Evolutionary conservation across 2,329 filamentous ascomycete species (phyloP).

Genomic region (Dactylella cylindrospora): DNA sequence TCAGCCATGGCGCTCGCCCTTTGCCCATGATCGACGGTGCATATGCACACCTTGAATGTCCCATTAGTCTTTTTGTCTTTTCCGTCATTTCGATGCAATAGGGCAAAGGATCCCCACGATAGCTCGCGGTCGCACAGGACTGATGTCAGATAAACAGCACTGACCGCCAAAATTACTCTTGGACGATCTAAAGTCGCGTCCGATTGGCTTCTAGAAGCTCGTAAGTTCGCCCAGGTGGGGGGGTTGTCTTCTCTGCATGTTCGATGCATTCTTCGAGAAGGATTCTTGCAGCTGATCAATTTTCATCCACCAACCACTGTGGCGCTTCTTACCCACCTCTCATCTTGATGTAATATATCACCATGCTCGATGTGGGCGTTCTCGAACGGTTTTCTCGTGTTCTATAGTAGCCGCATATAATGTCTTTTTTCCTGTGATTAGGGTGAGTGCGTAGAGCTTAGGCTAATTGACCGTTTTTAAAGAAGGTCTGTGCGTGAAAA

Average conservation of each 20-base stretch:
- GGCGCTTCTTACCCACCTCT: constrained; percentile 27
- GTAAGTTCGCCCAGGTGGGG: neutral
- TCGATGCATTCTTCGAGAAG: constrained; percentile 44
- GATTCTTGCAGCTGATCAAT: constrained; percentile 28
- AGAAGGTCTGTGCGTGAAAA: constrained; percentile 30
- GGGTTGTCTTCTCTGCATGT: constrained; percentile 14
- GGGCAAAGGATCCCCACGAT: constrained; percentile 38
- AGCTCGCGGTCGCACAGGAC: constrained; percentile 8
- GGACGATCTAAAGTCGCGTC: constrained; percentile 6
- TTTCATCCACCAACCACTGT: constrained; percentile 13
- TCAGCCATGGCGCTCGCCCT: constrained; percentile 31
- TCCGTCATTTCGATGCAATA: constrained; percentile 45
- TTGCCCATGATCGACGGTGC: constrained; percentile 40
- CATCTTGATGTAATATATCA: constrained; percentile 30
- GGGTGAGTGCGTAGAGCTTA: constrained; percentile 19
- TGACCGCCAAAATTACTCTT: constrained; percentile 11
- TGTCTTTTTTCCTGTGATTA: constrained; percentile 36
- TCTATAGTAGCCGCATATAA: constrained; percentile 41
- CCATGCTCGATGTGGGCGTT: constrained; percentile 26
- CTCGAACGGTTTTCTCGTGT: constrained; percentile 39
- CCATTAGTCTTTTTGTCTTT: constrained; percentile 13
- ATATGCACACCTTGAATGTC: constrained; percentile 32
- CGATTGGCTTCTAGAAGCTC: constrained; percentile 10
- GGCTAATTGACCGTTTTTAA: constrained; percentile 35
- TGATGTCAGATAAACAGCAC: constrained; percentile 22